Base-by-base conservation (phyloP, 2,329 filamentous ascomycete genomes). In the Macrophomina pseudophaseolina region DNA sequence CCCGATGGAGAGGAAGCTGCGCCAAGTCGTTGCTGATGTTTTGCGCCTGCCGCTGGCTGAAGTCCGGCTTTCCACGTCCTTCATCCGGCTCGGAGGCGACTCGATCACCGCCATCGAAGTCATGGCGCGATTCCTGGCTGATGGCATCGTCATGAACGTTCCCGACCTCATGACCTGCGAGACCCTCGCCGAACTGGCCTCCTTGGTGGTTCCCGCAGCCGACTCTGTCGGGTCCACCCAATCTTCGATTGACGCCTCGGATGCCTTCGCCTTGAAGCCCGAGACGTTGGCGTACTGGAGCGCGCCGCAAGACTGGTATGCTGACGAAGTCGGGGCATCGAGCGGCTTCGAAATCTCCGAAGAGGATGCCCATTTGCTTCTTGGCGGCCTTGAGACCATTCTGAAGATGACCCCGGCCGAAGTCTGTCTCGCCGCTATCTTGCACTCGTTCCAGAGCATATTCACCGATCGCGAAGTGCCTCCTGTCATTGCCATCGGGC, bases 401-500 rank as follows among this genome's bases (percentile, higher is more conserved):
- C 18, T 51, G 48, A 51, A 51, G 18, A 51, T 51, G 48, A 51
- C 48, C 4, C 48, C 48, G 48, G 48, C 48, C 23, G 48, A 51
- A 30, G 11, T 51, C 18, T 51, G 48, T 14, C 48, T 51, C 23
- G 23, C 48, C 48, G 48, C 48, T 7, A 51, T 51, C 48, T 30
- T 51, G 48, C 23, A 51, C 23, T 51, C 48, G 48, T 51, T 51
- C 11, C 48, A 30, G 48, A 51, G 6, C 18, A 30, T 51, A 51
- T 51, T 51, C 48, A 51, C 18, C 48, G 48, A 51, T 51, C 48
- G 48, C 48, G 48, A 51, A 51, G 9, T 51, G 23, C 48, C 48
- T 51, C 48, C 48, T 30, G 48, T 51, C 18, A 51, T 51, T 30
- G 48, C 48, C 18, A 51, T 51, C 48, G 48, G 48, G 23, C 48